Percentiles rank a stretch among this genome's conserved stretches.
Evolutionary conservation across 495 filamentous ascomycete genomes (phyloP).

Genomic region (Penicillium nucicola): DNA sequence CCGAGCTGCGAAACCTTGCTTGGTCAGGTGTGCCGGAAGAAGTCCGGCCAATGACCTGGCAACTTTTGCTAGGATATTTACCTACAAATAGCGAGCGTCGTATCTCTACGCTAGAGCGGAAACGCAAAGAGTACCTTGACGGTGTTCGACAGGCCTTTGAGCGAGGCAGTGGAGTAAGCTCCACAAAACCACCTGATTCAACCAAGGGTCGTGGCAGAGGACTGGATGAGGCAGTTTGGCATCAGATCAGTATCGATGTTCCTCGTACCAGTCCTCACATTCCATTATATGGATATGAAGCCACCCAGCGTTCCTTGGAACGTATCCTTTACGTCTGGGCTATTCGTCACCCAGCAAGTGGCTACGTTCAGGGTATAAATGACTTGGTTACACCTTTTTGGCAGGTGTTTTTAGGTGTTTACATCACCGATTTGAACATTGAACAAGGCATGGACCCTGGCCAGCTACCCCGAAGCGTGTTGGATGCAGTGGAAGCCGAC

Average conservation of each 20-base stretch:
- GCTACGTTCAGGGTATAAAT: slow-evolving; percentile 98
- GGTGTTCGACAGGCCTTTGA: slow-evolving; percentile 95
- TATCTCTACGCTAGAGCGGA: slow-evolving; percentile 86
- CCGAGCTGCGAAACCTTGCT: slow-evolving; percentile 77
- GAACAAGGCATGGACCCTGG: slow-evolving; percentile 95
- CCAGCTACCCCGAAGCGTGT: slow-evolving; percentile 81
- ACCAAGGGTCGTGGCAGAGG: slow-evolving; percentile 59
- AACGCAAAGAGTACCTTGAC: slow-evolving; percentile 95
- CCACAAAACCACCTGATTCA: slow-evolving; percentile 33
- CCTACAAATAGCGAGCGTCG: slow-evolving; percentile 91
- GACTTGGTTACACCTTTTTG: slow-evolving; percentile 97
- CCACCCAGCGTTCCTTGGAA: slow-evolving; percentile 89
- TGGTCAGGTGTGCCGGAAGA: slow-evolving; percentile 95
- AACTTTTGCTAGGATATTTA: slow-evolving; percentile 89
- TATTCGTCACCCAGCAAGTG: slow-evolving; percentile 92
- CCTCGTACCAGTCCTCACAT: slow-evolving; percentile 96
- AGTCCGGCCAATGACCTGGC: slow-evolving; percentile 97
- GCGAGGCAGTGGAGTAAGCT: slow-evolving; percentile 47
- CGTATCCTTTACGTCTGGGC: slow-evolving; percentile 97
- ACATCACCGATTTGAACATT: slow-evolving; percentile 90
- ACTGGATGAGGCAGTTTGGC: slow-evolving; percentile 93
- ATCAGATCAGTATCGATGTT: slow-evolving; percentile 98
- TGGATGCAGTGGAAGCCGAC: slow-evolving; percentile 97
- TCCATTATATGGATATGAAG: slow-evolving; percentile 90
- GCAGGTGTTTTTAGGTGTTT: slow-evolving; percentile 91